These are phyloP conservation scores for Cynanchum wilfordii DNA, from an alignment of 257 asterid species.

Conservation along the genomic window DNA sequence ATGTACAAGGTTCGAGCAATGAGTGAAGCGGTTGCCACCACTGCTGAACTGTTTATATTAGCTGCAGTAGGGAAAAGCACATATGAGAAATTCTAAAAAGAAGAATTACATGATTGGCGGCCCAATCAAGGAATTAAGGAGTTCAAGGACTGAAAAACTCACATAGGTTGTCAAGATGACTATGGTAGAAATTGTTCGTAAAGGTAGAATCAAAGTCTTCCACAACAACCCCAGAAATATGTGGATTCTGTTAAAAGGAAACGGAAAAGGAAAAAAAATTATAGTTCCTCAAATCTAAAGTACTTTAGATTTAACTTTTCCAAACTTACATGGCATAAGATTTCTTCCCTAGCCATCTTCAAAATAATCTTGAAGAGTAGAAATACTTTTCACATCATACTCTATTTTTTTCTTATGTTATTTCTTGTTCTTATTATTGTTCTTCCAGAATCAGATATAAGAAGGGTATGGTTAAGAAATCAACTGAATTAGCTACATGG, in stretches of 20 bases:
- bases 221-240: conserved; percentile 74
- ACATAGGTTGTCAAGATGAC: conserved; percentile 89
- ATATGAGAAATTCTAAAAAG: not conserved
- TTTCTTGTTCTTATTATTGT: not conserved
- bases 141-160: conserved; percentile 37
- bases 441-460: not conserved
- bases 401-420: not conserved
- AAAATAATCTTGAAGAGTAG: not conserved
- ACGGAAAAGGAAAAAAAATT: conserved; percentile 2
- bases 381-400: not conserved
- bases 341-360: not conserved
- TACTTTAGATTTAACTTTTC: not conserved
- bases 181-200: conserved; percentile 85
- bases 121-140: conserved; percentile 12
- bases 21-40: conserved; percentile 84
- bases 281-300: not conserved
- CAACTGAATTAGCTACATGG: not conserved
- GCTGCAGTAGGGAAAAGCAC: conserved; percentile 41
- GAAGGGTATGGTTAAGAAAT: not conserved
- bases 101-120: not conserved
- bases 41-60: conserved; percentile 72
- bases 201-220: conserved; percentile 89
- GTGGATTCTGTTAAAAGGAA: conserved; percentile 57
- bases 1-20: conserved; percentile 82
- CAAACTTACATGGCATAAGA: not conserved